Evolutionary conservation across 345 rosid species (phyloP).

Genomic region (Cardiospermum halicacabum): DNA sequence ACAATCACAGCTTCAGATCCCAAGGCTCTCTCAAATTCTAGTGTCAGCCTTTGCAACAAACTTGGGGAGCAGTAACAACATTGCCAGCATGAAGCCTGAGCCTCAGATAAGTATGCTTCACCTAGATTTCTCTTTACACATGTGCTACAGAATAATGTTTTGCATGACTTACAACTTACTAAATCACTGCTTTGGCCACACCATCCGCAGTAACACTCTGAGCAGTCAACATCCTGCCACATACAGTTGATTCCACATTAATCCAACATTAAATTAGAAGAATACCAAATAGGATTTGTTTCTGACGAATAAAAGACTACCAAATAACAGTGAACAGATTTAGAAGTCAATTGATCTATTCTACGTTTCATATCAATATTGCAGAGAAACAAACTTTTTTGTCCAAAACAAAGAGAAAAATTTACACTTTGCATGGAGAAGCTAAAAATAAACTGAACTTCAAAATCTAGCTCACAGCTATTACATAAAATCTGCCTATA

Average conservation of each 20-base stretch:
- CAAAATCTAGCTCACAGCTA: not conserved
- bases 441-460: not conserved
- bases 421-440: not conserved
- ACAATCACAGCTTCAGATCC: constrained; percentile 30
- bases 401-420: not conserved
- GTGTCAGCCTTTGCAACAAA: constrained; percentile 56
- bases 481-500: not conserved
- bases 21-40: constrained; percentile 71
- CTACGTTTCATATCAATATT: not conserved
- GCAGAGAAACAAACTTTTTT: not conserved
- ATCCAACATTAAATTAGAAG: constrained; percentile 3
- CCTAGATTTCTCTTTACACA: constrained; percentile 82
- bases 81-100: constrained; percentile 68
- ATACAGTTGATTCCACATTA: constrained; percentile 18
- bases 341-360: not conserved
- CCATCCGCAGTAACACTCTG: constrained; percentile 83
- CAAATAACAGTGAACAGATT: not conserved
- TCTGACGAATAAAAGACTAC: not conserved
- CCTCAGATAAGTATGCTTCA: constrained; percentile 60
- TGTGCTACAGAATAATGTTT: constrained; percentile 55
- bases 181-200: constrained; percentile 71
- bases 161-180: constrained; percentile 75
- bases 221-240: constrained; percentile 60
- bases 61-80: constrained; percentile 85
- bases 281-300: not conserved